Base-by-base conservation (phyloP, 495 filamentous ascomycete species). In the Venustampulla echinocandica region DNA sequence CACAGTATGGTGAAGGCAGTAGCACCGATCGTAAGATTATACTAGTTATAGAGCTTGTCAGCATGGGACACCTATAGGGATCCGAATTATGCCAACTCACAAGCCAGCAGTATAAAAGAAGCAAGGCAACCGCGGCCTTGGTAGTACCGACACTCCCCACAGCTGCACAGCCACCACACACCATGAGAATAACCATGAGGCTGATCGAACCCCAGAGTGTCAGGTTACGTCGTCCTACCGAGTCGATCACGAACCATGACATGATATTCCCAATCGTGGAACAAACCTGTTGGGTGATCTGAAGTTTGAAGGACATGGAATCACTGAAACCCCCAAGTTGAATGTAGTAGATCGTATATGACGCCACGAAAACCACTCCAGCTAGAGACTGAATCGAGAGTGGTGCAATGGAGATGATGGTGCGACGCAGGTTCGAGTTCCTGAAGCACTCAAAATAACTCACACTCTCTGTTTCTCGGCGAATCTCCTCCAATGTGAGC, bases 401-500 rank as follows among this genome's bases (percentile, higher is more conserved):
- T 19, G 62, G 62, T 11, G 51, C 41, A 23, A 64, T 60, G 10
- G 59, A 59, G 35, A 65, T 61, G 17, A 65, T 55, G 2, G 63
- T 67, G 4, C 64, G 56, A 0, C 61, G 61, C 1, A 65, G 32
- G 36, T 67, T 65, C 6, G 61, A 59, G 10, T 48, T 49, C 0
- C 56, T 53, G 56, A 66, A 64, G 36, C 60, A 62, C 42, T 67
- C 63, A 1, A 62, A n/a, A 33, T 58, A 67, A 1, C 57, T 66
- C 0, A 50, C 63, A 14, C 59, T 58, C 28, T 62, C 63, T 1
- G 64, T 64, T 22, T 63, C 59, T 3, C 34, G 41, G n/a, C 50
- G 44, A 10, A 60, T 44, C 32, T 64, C 53, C 35, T 64, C 60
- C 2, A 57, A 32, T 0, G 46, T 53, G 18, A 46, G 34, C 9